Percentiles rank a stretch among this genome's conserved stretches.
phyloP scores from a whole-genome alignment of 2,329 filamentous ascomycete species.

The Penicillium sclerotigenum region DNA sequence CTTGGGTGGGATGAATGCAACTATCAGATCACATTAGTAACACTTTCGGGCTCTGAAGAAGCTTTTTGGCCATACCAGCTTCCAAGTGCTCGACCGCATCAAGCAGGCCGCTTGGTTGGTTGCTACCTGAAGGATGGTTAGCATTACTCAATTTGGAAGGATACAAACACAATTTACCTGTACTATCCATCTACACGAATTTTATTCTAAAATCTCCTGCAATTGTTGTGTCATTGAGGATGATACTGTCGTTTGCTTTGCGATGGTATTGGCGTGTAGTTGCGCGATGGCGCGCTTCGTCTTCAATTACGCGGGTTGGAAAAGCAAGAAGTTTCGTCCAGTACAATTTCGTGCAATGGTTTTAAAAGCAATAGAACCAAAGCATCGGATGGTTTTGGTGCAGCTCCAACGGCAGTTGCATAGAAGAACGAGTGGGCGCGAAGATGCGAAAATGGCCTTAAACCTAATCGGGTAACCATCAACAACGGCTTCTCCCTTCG shows the following conservation, averaged over 20 bases:
- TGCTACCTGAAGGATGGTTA: constrained; percentile 9
- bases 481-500: constrained; percentile 8
- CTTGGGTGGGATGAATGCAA: constrained; percentile 56
- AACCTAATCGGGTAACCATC: constrained; percentile 22
- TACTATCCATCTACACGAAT: neutral
- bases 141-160: neutral
- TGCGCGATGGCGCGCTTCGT: neutral
- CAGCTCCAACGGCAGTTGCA: neutral
- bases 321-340: neutral
- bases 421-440: constrained; percentile 15
- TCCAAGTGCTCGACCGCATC: constrained; percentile 39
- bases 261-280: neutral
- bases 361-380: no score
- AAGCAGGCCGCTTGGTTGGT: constrained; percentile 24
- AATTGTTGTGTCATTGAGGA: neutral
- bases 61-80: constrained; percentile 28
- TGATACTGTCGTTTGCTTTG: neutral
- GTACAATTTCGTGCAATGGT: neutral
- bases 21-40: constrained; percentile 18
- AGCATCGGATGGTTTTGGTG: neutral
- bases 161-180: neutral
- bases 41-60: neutral
- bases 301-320: neutral
- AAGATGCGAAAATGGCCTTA: constrained; percentile 11
- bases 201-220: neutral